phyloP scores from a whole-genome alignment of 768 basidiomycete species.

The Tephrocybe sp. region DNA sequence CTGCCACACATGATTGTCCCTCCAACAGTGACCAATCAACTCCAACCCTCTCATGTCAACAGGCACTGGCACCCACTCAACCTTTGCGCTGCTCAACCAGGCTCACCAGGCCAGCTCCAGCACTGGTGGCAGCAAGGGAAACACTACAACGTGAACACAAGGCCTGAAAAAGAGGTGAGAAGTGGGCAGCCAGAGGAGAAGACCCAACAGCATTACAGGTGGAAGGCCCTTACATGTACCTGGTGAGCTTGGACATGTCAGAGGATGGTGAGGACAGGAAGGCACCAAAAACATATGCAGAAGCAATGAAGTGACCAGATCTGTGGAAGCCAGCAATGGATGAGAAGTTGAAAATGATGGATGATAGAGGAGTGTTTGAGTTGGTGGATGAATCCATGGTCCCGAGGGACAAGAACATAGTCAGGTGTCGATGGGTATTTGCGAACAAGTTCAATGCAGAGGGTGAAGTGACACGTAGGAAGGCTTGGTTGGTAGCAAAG shows the following conservation, averaged over 20 bases:
- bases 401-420: slow-evolving; percentile 1
- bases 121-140: too few species aligned
- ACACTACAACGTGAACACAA: too few species aligned
- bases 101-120: too few species aligned
- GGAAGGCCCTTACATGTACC: neutral
- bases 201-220: neutral
- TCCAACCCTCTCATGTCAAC: too few species aligned
- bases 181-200: neutral
- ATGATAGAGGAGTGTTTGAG: slow-evolving; percentile 16
- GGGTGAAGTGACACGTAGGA: slow-evolving; percentile 27
- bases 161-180: too few species aligned
- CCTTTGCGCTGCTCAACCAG: too few species aligned
- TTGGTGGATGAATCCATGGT: slow-evolving; percentile 1
- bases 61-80: too few species aligned
- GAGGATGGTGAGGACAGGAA: neutral
- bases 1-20: too few species aligned
- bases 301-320: slow-evolving; percentile 16
- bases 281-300: slow-evolving; percentile 7
- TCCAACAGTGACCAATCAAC: neutral
- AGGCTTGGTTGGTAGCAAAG: slow-evolving; percentile 23
- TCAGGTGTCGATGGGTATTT: slow-evolving; percentile 22
- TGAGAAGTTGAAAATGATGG: slow-evolving; percentile 19
- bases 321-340: slow-evolving; percentile 17
- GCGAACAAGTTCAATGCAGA: slow-evolving; percentile 27
- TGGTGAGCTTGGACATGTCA: neutral